These are phyloP conservation scores for Betula pendula DNA, from an alignment of 306 rosid genomes.

Conservation along the genomic window DNA sequence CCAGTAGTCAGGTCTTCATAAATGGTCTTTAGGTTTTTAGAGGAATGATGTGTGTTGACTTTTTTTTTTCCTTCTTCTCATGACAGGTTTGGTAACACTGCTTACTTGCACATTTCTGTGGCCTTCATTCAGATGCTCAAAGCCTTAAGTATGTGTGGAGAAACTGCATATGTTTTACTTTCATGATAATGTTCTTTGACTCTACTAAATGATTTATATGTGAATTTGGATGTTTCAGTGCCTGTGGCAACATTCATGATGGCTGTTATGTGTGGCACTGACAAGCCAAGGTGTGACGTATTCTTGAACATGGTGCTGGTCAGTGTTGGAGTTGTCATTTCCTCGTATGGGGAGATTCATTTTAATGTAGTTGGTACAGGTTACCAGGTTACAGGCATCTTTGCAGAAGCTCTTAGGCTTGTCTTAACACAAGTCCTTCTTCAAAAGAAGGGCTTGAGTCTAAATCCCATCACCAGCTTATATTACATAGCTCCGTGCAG, in stretches of 20 bases:
- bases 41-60: background rate
- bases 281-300: slow-evolving; percentile 89
- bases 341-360: slow-evolving; percentile 95
- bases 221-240: slow-evolving; percentile 61
- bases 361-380: slow-evolving; percentile 85
- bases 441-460: slow-evolving; percentile 88
- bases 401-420: slow-evolving; percentile 94
- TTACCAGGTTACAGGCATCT: slow-evolving; percentile 93
- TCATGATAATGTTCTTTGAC: background rate
- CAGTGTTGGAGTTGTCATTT: slow-evolving; percentile 94
- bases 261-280: slow-evolving; percentile 90
- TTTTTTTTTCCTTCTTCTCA: slow-evolving; percentile 9
- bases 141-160: slow-evolving; percentile 72
- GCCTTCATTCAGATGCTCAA: slow-evolving; percentile 99
- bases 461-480: slow-evolving; percentile 91
- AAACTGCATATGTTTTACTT: slow-evolving; percentile 19
- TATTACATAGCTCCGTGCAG: slow-evolving; percentile 99
- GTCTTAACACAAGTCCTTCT: slow-evolving; percentile 96
- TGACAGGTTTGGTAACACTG: slow-evolving; percentile 96
- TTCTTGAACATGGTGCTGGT: slow-evolving; percentile 92
- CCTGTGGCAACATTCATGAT: slow-evolving; percentile 90
- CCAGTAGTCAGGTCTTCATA: background rate
- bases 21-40: slow-evolving; percentile 1
- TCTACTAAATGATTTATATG: slow-evolving; percentile 18
- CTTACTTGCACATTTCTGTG: slow-evolving; percentile 94